These are phyloP conservation scores for Antrodiella citrinella DNA, from an alignment of 768 basidiomycete genomes.

Conservation along the genomic window DNA sequence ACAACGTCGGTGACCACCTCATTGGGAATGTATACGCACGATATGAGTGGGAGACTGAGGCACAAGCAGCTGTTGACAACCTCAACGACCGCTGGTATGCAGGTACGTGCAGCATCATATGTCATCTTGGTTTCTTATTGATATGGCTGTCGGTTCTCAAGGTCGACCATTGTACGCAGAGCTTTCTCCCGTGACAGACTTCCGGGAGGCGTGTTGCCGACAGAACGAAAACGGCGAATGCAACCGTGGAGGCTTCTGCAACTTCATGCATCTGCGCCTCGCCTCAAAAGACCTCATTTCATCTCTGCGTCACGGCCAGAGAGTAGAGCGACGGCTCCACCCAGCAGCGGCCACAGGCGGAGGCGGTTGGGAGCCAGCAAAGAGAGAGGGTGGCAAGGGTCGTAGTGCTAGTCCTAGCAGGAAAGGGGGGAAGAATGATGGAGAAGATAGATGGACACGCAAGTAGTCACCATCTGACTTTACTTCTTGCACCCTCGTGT, in stretches of 20 bases:
- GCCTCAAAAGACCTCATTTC: conserved; percentile 80
- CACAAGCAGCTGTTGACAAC: conserved; percentile 84
- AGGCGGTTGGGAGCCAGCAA: conserved; percentile 79
- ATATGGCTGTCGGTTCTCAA: conserved; percentile 21
- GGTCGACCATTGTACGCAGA: conserved; percentile 96
- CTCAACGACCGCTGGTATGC: conserved; percentile 98
- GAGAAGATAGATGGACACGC: conserved; percentile 57
- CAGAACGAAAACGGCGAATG: conserved; percentile 99
- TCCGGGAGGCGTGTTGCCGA: conserved; percentile 96
- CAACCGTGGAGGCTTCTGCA: conserved; percentile 96
- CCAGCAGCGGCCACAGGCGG: conserved; percentile 55
- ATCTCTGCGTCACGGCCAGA: conserved; percentile 73
- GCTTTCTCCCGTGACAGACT: conserved; percentile 96
- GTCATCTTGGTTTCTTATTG: background rate
- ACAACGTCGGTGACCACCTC: conserved; percentile 98
- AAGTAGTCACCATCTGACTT: conserved; percentile 19
- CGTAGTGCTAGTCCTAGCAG: conserved; percentile 69
- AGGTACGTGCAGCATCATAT: conserved; percentile 41
- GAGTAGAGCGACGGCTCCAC: conserved; percentile 71
- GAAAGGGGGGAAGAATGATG: conserved; percentile 48
- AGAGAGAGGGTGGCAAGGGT: conserved; percentile 53
- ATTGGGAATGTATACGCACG: conserved; percentile 97
- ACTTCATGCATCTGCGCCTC: conserved; percentile 94
- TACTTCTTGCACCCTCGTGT: background rate
- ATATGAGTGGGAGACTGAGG: conserved; percentile 98